phyloP scores from a whole-genome alignment of 352 stramenopile species.

The Phytophthora cryptogea region DNA sequence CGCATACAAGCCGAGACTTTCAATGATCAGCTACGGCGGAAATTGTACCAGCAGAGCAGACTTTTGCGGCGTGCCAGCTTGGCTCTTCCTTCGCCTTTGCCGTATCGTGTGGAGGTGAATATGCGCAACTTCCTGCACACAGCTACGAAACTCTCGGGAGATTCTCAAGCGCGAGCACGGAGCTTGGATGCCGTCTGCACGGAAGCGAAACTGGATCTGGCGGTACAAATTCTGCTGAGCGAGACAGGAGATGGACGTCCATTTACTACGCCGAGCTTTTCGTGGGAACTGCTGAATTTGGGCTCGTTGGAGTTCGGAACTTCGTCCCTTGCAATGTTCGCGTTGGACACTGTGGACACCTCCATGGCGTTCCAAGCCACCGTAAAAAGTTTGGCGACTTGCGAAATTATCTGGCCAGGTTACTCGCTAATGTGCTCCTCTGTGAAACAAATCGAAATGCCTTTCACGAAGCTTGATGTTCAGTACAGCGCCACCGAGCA shows the following conservation, averaged over 20 bases:
- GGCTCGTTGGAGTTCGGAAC: slow-evolving; percentile 18
- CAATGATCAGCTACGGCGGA: slow-evolving; percentile 44
- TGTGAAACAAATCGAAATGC: too few species aligned
- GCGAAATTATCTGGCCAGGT: too few species aligned
- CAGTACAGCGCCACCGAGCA: too few species aligned
- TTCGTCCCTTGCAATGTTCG: slow-evolving; percentile 19
- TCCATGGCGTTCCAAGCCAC: too few species aligned
- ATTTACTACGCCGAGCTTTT: slow-evolving; percentile 4
- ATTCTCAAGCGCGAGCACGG: not conserved
- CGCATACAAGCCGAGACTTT: slow-evolving; percentile 42
- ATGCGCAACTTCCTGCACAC: slow-evolving; percentile 13
- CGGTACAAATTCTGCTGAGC: not conserved
- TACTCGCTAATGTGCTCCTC: too few species aligned
- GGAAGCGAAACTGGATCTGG: slow-evolving; percentile 14
- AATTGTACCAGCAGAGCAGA: slow-evolving; percentile 30
- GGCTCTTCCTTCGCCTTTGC: not conserved
- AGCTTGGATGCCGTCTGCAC: slow-evolving; percentile 7
- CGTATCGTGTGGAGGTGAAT: slow-evolving; percentile 4
- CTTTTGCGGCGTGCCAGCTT: slow-evolving; percentile 6
- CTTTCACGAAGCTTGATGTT: too few species aligned
- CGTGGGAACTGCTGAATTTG: slow-evolving; percentile 8
- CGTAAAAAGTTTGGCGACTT: too few species aligned
- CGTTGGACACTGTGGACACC: slow-evolving; percentile 13
- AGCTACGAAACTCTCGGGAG: not conserved
- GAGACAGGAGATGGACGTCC: slow-evolving; percentile 5